These are phyloP conservation scores for Paramecium biaurelia DNA, from an alignment of 73 alveolate genomes.

Conservation along the genomic window DNA sequence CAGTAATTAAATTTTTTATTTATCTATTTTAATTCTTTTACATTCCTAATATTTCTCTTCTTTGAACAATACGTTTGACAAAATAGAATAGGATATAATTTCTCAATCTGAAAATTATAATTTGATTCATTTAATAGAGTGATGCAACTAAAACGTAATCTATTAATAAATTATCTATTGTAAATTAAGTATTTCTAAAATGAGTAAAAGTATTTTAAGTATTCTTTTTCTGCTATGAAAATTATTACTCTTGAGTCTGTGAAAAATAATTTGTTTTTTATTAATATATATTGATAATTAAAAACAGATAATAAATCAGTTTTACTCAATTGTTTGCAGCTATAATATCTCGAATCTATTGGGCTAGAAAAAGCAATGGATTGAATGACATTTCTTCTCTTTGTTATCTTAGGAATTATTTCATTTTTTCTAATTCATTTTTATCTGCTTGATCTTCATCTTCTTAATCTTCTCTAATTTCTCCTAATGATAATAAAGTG, in stretches of 20 bases:
- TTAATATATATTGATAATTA: neutral
- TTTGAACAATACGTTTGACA: too few species aligned
- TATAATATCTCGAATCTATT: slow-evolving; percentile 34
- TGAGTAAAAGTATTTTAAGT: too few species aligned
- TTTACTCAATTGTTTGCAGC: neutral
- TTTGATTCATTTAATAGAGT: too few species aligned
- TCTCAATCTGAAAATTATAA: too few species aligned
- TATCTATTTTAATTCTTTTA: too few species aligned
- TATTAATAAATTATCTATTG: too few species aligned
- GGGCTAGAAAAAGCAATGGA: slow-evolving; percentile 54
- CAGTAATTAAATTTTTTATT: too few species aligned
- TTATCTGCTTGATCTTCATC: slow-evolving; percentile 57
- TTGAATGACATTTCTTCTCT: slow-evolving; percentile 56
- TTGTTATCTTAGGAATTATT: slow-evolving; percentile 10
- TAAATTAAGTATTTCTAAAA: too few species aligned
- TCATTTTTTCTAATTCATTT: slow-evolving; percentile 59
- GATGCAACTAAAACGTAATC: too few species aligned
- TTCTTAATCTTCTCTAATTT: slow-evolving; percentile 38
- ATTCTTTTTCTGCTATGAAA: too few species aligned
- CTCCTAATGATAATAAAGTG: neutral
- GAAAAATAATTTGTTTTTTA: neutral
- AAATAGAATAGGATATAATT: too few species aligned
- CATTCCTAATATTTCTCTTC: too few species aligned
- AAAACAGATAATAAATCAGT: neutral
- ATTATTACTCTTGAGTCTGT: neutral